Evolutionary conservation across 1,284 basidiomycete genomes (phyloP), one percentile per base, ranked within the genome.

Genomic region (Coniferiporia sulphurascens): DNA sequence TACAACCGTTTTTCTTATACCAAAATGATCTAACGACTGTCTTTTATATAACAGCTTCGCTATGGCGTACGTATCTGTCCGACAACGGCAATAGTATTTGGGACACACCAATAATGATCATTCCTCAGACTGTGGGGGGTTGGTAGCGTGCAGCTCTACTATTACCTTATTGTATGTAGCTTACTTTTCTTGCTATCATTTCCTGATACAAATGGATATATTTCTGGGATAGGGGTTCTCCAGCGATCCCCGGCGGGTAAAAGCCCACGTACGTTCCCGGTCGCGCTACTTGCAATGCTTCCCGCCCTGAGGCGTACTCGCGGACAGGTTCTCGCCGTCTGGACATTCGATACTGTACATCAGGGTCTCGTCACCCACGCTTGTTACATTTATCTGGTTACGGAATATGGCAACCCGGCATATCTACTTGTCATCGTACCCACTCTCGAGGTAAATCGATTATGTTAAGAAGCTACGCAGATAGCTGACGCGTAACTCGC

Each of bases 271-370:
- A 52, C 48, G 48, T 44, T 21, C 38, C 27, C 2, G 27, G 27
- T 27, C 21, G 13, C 35, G 19, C 36, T 32, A 53, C 7, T 3
- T 7, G 10, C 17, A 27, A 32, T n/a, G 50, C 3, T 21, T 8
- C 13, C 49, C 46, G 4, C 27, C 19, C 17, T 8, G 55, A 19
- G 8, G 7, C 12, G 12, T 27, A 2, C 5, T 27, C 27, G 27
- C 27, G 27, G 27, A 27, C 35, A 55, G 51, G 60, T 62, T 19
- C 13, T 50, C 21, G 5, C 27, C 5, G 56, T 62, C 22, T 62
- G 60, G 61, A 19, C 32, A 17, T 22, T 62, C 13, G 61, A 62
- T 45, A 62, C 61, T 4, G 32, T 52, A 10, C 61, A 62, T 45
- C 61, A 62, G 53, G 58, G 49, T 10, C 48, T 62, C 15, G 60